A percentile compares a stretch with the other conserved stretches of the same genome.
Conservation (phyloP, 768 basidiomycete species). For the Panaeolus cyanescens region DNA sequence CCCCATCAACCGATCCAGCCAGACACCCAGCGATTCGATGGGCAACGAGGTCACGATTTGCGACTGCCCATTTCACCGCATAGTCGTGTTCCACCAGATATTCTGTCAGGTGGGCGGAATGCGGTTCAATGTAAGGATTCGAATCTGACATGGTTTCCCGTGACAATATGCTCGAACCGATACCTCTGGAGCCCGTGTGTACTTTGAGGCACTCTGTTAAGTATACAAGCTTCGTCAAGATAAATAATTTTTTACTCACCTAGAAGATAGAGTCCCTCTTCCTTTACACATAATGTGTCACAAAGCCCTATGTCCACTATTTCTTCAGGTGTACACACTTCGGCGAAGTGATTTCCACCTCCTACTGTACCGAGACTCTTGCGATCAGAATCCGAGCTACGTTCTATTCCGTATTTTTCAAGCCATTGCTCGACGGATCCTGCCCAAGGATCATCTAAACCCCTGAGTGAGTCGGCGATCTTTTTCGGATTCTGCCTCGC, state of each 20-base stretch:
- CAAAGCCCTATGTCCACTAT: conserved; percentile 28
- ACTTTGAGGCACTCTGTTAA: too few species aligned
- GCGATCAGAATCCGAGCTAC: conserved; percentile 28
- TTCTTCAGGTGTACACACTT: conserved; percentile 32
- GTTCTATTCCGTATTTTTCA: conserved; percentile 28
- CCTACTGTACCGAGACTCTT: conserved; percentile 36
- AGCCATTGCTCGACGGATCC: conserved; percentile 36
- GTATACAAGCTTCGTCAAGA: too few species aligned
- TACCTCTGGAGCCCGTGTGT: conserved; percentile 39
- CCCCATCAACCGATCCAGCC: conserved; percentile 5
- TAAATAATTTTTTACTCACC: too few species aligned
- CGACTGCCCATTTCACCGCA: conserved; percentile 38
- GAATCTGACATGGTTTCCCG: conserved; percentile 29
- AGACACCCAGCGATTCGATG: conserved; percentile 33
- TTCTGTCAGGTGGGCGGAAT: conserved; percentile 25
- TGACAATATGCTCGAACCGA: conserved; percentile 32
- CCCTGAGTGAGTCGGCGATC: conserved; percentile 29
- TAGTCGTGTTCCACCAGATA: conserved; percentile 38
- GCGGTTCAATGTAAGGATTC: conserved; percentile 35
- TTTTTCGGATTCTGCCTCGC: conserved; percentile 26
- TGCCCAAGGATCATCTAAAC: conserved; percentile 39
- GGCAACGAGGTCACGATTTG: conserved; percentile 40
- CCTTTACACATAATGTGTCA: conserved; percentile 22
- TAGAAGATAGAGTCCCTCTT: conserved; percentile 29
- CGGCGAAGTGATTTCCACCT: conserved; percentile 40